Conservation (phyloP, 768 basidiomycete species). For the Xerocomus spinulosus region DNA sequence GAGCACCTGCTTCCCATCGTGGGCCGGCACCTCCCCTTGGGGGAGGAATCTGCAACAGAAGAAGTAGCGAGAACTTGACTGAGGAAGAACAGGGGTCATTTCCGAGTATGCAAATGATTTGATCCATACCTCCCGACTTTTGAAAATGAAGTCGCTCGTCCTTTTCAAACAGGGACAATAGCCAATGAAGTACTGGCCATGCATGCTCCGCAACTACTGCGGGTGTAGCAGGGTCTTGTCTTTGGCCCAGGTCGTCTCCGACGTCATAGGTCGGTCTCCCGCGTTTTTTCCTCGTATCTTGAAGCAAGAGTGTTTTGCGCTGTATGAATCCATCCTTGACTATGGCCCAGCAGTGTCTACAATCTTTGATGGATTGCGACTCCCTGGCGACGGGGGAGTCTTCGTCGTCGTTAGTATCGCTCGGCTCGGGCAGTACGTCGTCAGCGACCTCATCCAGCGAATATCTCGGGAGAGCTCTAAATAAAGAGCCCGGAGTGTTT, state of each 20-base stretch:
- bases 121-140: constrained; percentile 24
- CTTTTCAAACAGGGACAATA: constrained; percentile 62
- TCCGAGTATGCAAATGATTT: constrained; percentile 2
- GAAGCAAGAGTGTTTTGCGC: constrained; percentile 24
- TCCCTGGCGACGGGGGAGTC: constrained; percentile 58
- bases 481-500: constrained; percentile 50
- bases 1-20: constrained; percentile 53
- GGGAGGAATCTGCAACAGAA: constrained; percentile 56
- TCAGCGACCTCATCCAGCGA: constrained; percentile 18
- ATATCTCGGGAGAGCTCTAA: constrained; percentile 53
- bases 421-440: constrained; percentile 1
- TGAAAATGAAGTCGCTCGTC: constrained; percentile 45
- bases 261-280: constrained; percentile 28
- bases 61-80: constrained; percentile 48
- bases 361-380: constrained; percentile 47
- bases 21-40: constrained; percentile 43
- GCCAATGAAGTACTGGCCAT: constrained; percentile 71
- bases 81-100: constrained; percentile 6
- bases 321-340: constrained; percentile 51
- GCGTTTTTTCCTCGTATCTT: constrained; percentile 29
- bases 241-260: constrained; percentile 22
- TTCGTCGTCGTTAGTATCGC: constrained; percentile 34
- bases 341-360: constrained; percentile 59
- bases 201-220: constrained; percentile 52
- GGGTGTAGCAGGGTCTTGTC: constrained; percentile 13